phyloP scores from a whole-genome alignment of 257 asterid genomes.

The Solanum bukasovii region DNA sequence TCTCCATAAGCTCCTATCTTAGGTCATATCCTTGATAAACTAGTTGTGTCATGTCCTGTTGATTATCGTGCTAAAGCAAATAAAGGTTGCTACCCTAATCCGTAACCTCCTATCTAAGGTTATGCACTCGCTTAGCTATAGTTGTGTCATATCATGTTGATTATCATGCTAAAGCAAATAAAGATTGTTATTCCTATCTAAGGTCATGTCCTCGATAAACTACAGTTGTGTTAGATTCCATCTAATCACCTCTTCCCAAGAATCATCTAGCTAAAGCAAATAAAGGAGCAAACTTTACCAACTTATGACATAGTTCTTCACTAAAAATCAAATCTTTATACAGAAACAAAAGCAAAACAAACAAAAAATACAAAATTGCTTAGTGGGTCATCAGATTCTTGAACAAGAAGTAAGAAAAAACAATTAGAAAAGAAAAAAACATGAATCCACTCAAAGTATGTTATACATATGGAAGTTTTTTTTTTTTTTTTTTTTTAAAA shows the following conservation, averaged over 20 bases:
- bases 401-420: background rate
- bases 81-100: background rate
- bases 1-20: background rate
- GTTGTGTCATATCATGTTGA: background rate
- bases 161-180: background rate
- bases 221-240: no score
- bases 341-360: background rate
- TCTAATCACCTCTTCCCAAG: background rate
- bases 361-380: background rate
- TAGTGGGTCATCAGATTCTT: background rate
- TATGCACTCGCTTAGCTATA: background rate
- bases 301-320: background rate
- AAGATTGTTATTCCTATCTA: background rate
- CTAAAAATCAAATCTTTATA: background rate
- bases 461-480: background rate
- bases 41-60: background rate
- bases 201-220: no score
- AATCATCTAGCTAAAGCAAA: background rate
- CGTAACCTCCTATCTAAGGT: no score
- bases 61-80: background rate
- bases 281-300: background rate
- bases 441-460: background rate
- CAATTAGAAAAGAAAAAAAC: background rate
- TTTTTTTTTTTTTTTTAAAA: background rate
- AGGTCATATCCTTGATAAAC: no score